Base-by-base conservation (phyloP, 2,329 filamentous ascomycete genomes). In the Xylariaceae sp. region DNA sequence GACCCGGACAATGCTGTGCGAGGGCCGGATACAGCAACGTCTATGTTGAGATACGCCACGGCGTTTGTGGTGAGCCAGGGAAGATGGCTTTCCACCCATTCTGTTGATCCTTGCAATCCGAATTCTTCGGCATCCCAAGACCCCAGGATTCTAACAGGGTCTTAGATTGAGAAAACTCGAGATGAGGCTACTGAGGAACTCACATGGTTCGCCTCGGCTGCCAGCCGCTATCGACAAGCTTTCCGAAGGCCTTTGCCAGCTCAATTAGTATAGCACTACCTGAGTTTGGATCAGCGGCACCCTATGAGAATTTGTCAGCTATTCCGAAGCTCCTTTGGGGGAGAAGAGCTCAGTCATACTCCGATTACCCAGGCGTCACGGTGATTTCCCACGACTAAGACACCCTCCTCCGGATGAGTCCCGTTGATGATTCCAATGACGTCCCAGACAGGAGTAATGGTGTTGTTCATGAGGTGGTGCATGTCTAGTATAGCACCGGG, bases 351-450 rank as follows among this genome's bases (percentile, higher is more conserved):
- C 22, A n/a, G 2, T n/a, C 15, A 13, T 38, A 38, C 73, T 4
- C 73, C 73, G 19, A 73, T 61, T 9, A 75, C 71, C 73, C 73
- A 77, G 0, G 73, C 73, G 55, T 77, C 73, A 9, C 73, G 65
- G 44, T 76, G 73, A 29, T 76, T 76, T 3, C 73, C 73, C 18
- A 76, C 62, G 19, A 76, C 58, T 13, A 76, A 59, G 4, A 72
- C 70, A 29, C 38, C 38, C n/a, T 66, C 52, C 26, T 57, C 51
- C 0, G 67, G 61, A 34, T 67, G 63, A 1, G 62, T 70, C 17
- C 54, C 60, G 39, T 73, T 70, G 2, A 61, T 55, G 1, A 70
- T 45, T 9, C 67, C 66, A 34, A 72, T 65, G 19, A 67, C 63
- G 45, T 66, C 61, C 47, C 48, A 24, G 4, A 2, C 22, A 2